phyloP scores from a whole-genome alignment of 2,329 filamentous ascomycete genomes.

The Talaromyces amestolkiae region DNA sequence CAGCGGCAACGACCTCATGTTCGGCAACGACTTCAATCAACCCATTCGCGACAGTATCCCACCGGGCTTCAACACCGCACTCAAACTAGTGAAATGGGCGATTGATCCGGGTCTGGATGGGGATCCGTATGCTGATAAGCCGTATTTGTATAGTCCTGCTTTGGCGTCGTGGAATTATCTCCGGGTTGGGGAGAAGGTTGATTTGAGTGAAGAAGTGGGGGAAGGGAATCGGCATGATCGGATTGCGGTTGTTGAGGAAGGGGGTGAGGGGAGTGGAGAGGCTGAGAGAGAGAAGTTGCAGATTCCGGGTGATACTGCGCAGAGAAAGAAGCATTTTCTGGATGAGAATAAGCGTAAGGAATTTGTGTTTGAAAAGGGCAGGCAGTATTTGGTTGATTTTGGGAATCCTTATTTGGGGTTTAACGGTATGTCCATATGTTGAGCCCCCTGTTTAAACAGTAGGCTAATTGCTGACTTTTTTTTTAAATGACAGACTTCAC shows the following conservation, averaged over 20 bases:
- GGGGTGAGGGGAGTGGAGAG: conserved; percentile 59
- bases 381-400: conserved; percentile 68
- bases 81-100: conserved; percentile 83
- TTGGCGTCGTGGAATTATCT: conserved; percentile 77
- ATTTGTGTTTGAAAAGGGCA: conserved; percentile 62
- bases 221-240: conserved; percentile 24
- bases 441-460: too few species aligned
- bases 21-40: conserved; percentile 93
- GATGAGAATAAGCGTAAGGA: conserved; percentile 53
- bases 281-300: conserved; percentile 47
- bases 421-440: conserved; percentile 45
- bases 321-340: conserved; percentile 62
- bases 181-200: conserved; percentile 57
- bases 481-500: conserved; percentile 33
- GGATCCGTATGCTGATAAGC: conserved; percentile 81
- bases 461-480: background rate
- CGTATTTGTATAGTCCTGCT: conserved; percentile 81
- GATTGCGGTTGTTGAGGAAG: conserved; percentile 62
- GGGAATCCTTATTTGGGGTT: conserved; percentile 94
- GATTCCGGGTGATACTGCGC: conserved; percentile 54
- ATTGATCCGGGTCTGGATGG: conserved; percentile 89
- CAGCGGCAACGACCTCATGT: conserved; percentile 71
- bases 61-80: conserved; percentile 78
- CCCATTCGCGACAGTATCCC: conserved; percentile 84
- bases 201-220: conserved; percentile 18